These are phyloP conservation scores for Komagataella phaffii DNA, from an alignment of 805 yeast species.

Conservation along the genomic window DNA sequence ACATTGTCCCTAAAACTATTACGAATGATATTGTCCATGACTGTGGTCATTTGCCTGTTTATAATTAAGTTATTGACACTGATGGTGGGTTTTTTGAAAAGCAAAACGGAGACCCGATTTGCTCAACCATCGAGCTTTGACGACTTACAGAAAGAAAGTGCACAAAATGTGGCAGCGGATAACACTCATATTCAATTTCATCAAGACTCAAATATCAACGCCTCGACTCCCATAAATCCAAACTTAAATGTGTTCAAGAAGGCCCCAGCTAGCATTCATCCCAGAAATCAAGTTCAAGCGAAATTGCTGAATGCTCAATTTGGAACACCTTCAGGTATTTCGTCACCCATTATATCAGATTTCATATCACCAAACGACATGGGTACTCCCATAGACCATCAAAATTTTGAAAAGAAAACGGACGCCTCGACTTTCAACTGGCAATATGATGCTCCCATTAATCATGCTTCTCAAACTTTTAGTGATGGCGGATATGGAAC, in stretches of 20 bases:
- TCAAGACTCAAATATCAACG: not conserved
- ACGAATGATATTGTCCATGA: not conserved
- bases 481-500: not conserved
- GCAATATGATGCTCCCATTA: not conserved
- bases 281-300: not conserved
- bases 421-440: not conserved
- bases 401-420: not conserved
- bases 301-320: not conserved
- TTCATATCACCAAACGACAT: not conserved
- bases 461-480: not conserved
- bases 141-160: too few relatives aligned
- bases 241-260: not conserved
- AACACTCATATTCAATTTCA: not conserved
- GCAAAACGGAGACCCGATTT: not conserved
- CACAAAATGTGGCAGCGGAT: not conserved
- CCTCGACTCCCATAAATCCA: not conserved
- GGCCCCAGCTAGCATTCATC: not conserved
- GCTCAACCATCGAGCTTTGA: not conserved
- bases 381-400: not conserved
- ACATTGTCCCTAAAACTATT: not conserved
- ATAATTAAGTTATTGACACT: not conserved
- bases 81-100: not conserved
- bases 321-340: not conserved
- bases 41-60: not conserved
- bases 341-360: not conserved